Evolutionary conservation across 352 stramenopile species (phyloP).

Genomic region (Phytophthora podocarpi): DNA sequence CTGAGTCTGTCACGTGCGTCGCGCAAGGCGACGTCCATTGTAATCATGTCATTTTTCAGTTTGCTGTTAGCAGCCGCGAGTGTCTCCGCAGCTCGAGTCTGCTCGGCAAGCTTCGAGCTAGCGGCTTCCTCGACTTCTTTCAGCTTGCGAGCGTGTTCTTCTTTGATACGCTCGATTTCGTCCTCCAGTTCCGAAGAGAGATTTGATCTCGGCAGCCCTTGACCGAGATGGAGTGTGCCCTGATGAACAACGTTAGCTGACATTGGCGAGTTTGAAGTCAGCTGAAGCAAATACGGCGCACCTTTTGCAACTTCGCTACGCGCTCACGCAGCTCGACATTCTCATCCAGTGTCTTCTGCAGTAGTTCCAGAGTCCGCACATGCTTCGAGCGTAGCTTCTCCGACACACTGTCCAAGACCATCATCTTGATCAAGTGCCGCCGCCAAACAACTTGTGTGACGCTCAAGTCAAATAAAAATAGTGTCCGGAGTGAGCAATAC

Average conservation of each 20-base stretch:
- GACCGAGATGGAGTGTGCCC: constrained; percentile 54
- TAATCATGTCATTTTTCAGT: constrained; percentile 61
- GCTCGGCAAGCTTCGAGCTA: constrained; percentile 35
- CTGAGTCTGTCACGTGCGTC: constrained; percentile 45
- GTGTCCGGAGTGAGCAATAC: neutral
- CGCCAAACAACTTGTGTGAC: too few relatives aligned
- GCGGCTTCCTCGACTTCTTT: constrained; percentile 43
- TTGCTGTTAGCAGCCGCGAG: constrained; percentile 48
- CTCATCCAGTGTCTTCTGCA: constrained; percentile 82
- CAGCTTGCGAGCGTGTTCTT: constrained; percentile 44
- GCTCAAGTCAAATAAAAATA: constrained; percentile 2
- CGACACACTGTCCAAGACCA: constrained; percentile 65
- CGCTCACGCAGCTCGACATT: constrained; percentile 69
- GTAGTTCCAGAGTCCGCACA: constrained; percentile 75
- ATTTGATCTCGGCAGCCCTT: constrained; percentile 48
- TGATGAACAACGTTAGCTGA: constrained; percentile 4
- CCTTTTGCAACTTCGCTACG: constrained; percentile 55
- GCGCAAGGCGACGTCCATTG: constrained; percentile 45
- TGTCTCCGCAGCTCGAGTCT: constrained; percentile 32
- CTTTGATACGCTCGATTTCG: constrained; percentile 60
- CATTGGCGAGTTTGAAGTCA: neutral
- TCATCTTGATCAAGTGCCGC: constrained; percentile 34
- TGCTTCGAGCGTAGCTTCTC: constrained; percentile 82
- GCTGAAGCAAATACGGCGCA: neutral
- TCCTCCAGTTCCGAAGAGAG: constrained; percentile 56